A percentile compares a stretch with the other conserved stretches of the same genome.
These are phyloP conservation scores for Talaromyces pinophilus DNA, from an alignment of 2,329 filamentous ascomycete genomes.

Conservation along the genomic window DNA sequence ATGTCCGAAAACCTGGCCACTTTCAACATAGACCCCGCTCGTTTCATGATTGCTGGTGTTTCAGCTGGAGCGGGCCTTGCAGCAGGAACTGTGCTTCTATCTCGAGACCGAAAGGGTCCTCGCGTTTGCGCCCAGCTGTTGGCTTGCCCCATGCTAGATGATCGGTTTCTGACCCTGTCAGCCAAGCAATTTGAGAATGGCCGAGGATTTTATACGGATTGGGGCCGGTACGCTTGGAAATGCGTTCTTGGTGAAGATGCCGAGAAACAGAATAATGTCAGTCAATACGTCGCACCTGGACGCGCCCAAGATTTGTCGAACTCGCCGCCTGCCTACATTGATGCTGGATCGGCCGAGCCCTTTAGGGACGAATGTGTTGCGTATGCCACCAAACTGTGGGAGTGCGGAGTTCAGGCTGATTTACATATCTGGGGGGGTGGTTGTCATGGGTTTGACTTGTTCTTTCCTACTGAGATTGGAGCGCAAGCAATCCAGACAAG, in stretches of 20 bases:
- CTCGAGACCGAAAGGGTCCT: constrained; percentile 12
- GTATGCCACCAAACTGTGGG: constrained; percentile 15
- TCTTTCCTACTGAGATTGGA: constrained; percentile 6
- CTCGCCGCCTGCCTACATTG: constrained; percentile 14
- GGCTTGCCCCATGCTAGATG: constrained; percentile 14
- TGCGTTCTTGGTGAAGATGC: constrained; percentile 11
- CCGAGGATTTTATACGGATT: constrained; percentile 11
- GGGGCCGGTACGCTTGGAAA: constrained; percentile 13
- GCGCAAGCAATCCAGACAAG: not conserved
- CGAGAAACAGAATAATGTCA: constrained; percentile 9
- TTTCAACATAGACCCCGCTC: constrained; percentile 6
- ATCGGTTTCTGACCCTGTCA: constrained; percentile 6
- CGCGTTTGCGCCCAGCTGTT: constrained; percentile 8
- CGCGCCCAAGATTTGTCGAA: constrained; percentile 10
- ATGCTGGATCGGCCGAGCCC: constrained; percentile 3
- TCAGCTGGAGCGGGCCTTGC: constrained; percentile 15
- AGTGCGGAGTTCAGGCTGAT: constrained; percentile 9
- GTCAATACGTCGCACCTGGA: constrained; percentile 12
- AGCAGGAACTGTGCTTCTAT: constrained; percentile 2
- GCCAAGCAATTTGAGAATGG: constrained; percentile 4
- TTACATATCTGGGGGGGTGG: constrained; percentile 15
- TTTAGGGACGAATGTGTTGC: constrained; percentile 16
- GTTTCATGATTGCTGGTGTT: constrained; percentile 15
- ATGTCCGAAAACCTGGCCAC: not conserved
- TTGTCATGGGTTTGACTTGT: constrained; percentile 16